Evolutionary conservation across 2,329 filamentous ascomycete genomes (phyloP).

Genomic region (Penicillium janthinellum): DNA sequence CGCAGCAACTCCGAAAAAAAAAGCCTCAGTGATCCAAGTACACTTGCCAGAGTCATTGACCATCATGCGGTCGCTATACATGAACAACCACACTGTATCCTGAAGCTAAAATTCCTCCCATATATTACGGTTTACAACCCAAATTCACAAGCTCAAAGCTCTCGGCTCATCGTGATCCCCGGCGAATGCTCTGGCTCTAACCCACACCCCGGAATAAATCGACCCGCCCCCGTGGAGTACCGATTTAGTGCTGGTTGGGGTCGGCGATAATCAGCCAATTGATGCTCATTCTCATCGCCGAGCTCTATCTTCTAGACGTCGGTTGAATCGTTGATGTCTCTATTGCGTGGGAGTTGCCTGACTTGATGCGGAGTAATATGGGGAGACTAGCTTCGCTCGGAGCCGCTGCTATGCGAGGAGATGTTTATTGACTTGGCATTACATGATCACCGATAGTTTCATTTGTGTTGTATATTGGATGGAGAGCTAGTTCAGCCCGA

Average conservation of each 20-base stretch:
- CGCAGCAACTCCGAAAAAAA: background rate
- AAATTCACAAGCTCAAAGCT: background rate
- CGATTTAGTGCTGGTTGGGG: constrained; percentile 22
- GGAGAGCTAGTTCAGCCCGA: too few species aligned
- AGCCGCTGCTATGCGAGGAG: background rate
- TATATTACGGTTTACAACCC: background rate
- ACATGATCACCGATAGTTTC: background rate
- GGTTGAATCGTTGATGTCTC: background rate
- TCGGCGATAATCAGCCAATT: constrained; percentile 29
- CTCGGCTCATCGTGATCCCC: background rate
- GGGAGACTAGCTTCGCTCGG: background rate
- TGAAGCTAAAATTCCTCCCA: background rate
- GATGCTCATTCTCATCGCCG: background rate
- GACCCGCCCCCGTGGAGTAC: constrained; percentile 2
- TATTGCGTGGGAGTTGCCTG: background rate
- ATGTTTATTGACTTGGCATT: background rate
- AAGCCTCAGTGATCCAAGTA: background rate
- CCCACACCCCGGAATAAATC: background rate
- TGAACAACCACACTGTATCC: background rate
- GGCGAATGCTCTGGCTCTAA: background rate
- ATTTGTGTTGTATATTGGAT: background rate
- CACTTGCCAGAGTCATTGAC: background rate
- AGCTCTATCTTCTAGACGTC: background rate
- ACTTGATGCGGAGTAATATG: background rate
- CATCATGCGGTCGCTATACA: background rate